phyloP scores from a whole-genome alignment of 495 filamentous ascomycete species.

The Pseudomonodictys pantanalensis region DNA sequence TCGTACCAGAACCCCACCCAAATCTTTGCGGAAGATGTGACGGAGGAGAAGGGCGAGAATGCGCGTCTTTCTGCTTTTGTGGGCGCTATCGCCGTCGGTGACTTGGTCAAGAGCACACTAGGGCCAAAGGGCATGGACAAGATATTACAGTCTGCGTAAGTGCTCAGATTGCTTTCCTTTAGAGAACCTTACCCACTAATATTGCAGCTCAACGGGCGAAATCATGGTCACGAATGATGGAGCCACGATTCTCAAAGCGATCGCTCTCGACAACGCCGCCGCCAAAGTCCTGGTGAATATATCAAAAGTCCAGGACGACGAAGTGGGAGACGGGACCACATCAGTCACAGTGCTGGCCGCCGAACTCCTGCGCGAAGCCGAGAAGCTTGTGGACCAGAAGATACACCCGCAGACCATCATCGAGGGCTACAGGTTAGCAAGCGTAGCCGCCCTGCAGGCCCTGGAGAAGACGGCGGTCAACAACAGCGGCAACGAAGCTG shows the following conservation, averaged over 20 bases:
- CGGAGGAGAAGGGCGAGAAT: slow-evolving; percentile 99
- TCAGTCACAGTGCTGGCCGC: slow-evolving; percentile 90
- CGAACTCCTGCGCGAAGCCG: slow-evolving; percentile 91
- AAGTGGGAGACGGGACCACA: slow-evolving; percentile 94
- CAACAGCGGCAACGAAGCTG: slow-evolving; percentile 74
- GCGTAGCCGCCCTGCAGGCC: slow-evolving; percentile 76
- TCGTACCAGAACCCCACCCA: slow-evolving; percentile 83
- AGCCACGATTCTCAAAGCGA: slow-evolving; percentile 95
- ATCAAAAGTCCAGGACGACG: slow-evolving; percentile 98
- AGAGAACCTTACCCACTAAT: slow-evolving; percentile 13
- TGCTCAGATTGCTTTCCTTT: slow-evolving; percentile 19
- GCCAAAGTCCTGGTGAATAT: slow-evolving; percentile 98
- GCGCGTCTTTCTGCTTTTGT: slow-evolving; percentile 95
- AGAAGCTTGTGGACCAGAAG: slow-evolving; percentile 94
- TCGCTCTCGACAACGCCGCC: slow-evolving; percentile 97
- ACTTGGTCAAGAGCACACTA: slow-evolving; percentile 93
- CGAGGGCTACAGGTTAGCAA: slow-evolving; percentile 97
- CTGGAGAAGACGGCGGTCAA: slow-evolving; percentile 83
- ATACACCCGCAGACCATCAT: slow-evolving; percentile 99
- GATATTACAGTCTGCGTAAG: slow-evolving; percentile 94
- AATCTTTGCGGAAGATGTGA: slow-evolving; percentile 96
- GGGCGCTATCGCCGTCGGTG: slow-evolving; percentile 94
- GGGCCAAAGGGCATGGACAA: slow-evolving; percentile 99
- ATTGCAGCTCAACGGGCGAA: slow-evolving; percentile 78
- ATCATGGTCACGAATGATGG: slow-evolving; percentile 99